Base-by-base conservation (phyloP, 176 grass and related monocot genomes). In the Oryza meyeriana region DNA sequence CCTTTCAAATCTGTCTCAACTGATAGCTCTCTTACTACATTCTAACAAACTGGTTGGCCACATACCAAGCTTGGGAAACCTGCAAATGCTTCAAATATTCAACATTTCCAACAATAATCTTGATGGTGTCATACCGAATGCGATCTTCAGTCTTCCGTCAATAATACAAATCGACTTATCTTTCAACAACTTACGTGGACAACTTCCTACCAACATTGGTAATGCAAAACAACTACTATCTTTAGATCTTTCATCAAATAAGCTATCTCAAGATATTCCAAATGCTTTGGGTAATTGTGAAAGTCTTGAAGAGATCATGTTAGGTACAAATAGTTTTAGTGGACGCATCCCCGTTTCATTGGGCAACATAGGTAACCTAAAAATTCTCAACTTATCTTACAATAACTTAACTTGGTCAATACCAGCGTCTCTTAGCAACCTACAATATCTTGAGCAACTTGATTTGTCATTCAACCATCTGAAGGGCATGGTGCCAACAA, bases 231-330 rank as follows among this genome's bases (percentile, higher is more conserved):
- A 84, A 30, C 62, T 89, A 18, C 12, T 0, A 11, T n/a, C 32
- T 16, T 71, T 86, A 18, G 1, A 11, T 9, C 31, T 89, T 16
- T 85, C 77, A n/a, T 48, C 41, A 3, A 89, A 85, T 0, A 75
- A 35, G 5, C 14, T 89, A 3, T 55, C 13, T 17, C 64, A 83
- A 65, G 83, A 89, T 6, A 78, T 91, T 69, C 89, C 89, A 74
- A 17, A 0, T 1, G 39, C 66, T 0, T 14, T 91, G 38, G 64
- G 24, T 26, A 47, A 61, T 16, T 76, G 83, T 73, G 73, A 76
- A 36, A 85, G 84, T 16, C 40, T 90, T 17, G 13, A 57, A 26
- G 6, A 1, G 6, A 14, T 91, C 3, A 14, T 36, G 34, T 25
- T 87, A n/a, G n/a, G n/a, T n/a, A n/a, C n/a, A n/a, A 90, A 89